These are phyloP conservation scores for Bruguiera sexangula DNA, from an alignment of 345 rosid genomes.

Conservation along the genomic window DNA sequence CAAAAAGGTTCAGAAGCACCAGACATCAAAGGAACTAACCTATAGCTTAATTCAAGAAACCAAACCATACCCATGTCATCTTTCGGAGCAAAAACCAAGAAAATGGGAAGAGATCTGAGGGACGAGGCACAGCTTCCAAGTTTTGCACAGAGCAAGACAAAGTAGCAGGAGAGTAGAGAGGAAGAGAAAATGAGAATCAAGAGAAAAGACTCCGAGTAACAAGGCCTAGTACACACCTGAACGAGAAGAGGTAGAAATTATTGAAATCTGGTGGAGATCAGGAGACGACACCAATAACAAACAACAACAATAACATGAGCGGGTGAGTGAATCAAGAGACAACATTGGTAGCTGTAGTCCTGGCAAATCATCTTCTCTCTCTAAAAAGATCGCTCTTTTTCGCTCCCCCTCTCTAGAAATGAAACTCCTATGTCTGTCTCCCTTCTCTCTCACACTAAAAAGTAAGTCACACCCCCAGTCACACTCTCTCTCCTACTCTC, in stretches of 20 bases:
- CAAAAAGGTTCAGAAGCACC: not conserved
- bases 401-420: constrained; percentile 3
- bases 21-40: constrained; percentile 11
- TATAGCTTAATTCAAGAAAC: constrained; percentile 24
- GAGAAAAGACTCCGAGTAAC: not conserved
- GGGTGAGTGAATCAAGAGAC: constrained; percentile 15
- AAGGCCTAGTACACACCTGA: constrained; percentile 20
- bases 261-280: constrained; percentile 33
- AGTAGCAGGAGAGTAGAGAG: not conserved
- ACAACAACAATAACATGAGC: constrained; percentile 1
- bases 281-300: constrained; percentile 19
- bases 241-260: constrained; percentile 10
- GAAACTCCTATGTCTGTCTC: not conserved
- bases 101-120: constrained; percentile 37
- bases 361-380: constrained; percentile 13
- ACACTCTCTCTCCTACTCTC: constrained; percentile 6
- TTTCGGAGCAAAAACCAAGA: constrained; percentile 20
- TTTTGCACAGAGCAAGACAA: constrained; percentile 3
- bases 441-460: constrained; percentile 19
- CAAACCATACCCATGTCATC: constrained; percentile 24
- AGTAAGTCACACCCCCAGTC: not conserved
- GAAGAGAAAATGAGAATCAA: constrained; percentile 6
- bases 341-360: not conserved
- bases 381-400: not conserved
- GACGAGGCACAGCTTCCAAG: constrained; percentile 8